Evolutionary conservation across 2,329 filamentous ascomycete species (phyloP).

Genomic region (Cucurbitaria berberidis): DNA sequence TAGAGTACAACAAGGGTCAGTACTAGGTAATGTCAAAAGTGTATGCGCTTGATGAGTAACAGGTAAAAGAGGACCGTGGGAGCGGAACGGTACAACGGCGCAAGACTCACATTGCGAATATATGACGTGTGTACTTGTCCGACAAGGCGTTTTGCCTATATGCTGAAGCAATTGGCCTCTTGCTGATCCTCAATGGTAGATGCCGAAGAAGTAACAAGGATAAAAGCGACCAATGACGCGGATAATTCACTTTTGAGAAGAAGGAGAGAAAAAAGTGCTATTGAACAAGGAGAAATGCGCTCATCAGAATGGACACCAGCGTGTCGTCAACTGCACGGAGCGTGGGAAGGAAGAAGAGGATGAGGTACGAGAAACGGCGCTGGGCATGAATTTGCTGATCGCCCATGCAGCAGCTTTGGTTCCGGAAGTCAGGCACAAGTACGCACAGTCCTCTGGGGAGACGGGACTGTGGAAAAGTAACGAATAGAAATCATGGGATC

Average conservation of each 20-base stretch:
- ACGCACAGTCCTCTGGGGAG: slow-evolving; percentile 39
- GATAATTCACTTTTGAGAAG: slow-evolving; percentile 16
- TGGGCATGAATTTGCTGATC: slow-evolving; percentile 44
- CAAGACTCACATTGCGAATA: slow-evolving; percentile 19
- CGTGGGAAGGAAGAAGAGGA: slow-evolving; percentile 32
- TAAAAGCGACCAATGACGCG: slow-evolving; percentile 18
- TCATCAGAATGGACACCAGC: slow-evolving; percentile 25
- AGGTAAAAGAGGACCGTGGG: slow-evolving; percentile 1
- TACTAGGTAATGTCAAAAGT: slow-evolving; percentile 5
- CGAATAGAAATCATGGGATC: slow-evolving; percentile 31
- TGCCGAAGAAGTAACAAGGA: slow-evolving; percentile 6
- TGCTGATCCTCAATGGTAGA: slow-evolving; percentile 6
- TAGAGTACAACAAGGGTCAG: slow-evolving; percentile 11
- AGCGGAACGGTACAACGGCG: slow-evolving; percentile 1
- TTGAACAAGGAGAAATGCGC: slow-evolving; percentile 10
- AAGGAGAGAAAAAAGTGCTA: slow-evolving; percentile 14
- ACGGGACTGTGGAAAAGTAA: slow-evolving; percentile 28
- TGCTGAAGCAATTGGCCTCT: slow-evolving; percentile 12
- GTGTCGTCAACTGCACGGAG: slow-evolving; percentile 37
- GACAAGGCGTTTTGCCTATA: slow-evolving; percentile 1
- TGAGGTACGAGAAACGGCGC: slow-evolving; percentile 30
- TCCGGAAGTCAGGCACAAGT: slow-evolving; percentile 34
- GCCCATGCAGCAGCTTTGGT: slow-evolving; percentile 36
- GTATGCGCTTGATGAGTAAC: slow-evolving; percentile 1
- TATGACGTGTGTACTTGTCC: slow-evolving; percentile 6